phyloP scores from a whole-genome alignment of 2,329 filamentous ascomycete species.

The Aspergillus neoniger region DNA sequence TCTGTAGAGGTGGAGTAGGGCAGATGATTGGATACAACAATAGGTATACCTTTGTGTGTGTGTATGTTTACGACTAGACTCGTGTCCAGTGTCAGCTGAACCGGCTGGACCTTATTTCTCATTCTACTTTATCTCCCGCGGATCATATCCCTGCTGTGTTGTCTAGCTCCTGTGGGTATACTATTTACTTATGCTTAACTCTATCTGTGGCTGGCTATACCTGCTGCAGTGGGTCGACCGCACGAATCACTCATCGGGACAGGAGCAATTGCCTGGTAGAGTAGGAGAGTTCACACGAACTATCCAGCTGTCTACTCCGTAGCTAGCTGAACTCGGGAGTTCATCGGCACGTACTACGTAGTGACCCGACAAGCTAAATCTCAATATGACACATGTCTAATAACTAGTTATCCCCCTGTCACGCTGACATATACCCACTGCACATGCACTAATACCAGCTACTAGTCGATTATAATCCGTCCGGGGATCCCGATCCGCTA shows the following conservation, averaged over 20 bases:
- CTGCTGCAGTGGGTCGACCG: no score
- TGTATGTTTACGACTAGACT: slow-evolving; percentile 22
- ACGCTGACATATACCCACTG: neutral
- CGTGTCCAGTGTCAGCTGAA: neutral
- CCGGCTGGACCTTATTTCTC: neutral
- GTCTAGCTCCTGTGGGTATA: neutral
- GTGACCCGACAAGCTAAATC: neutral
- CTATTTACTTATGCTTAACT: neutral
- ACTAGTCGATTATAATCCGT: no score
- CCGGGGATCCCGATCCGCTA: no score
- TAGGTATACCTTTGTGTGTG: neutral
- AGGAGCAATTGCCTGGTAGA: neutral
- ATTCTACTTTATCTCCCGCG: neutral
- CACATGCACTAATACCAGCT: neutral
- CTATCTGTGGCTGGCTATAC: neutral
- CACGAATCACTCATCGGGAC: neutral
- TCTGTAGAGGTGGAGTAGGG: slow-evolving; percentile 55
- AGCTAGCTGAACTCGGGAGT: no score
- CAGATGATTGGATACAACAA: neutral
- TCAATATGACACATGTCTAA: neutral
- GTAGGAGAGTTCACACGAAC: neutral
- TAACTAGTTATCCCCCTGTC: neutral
- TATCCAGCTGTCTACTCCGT: neutral
- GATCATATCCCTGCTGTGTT: neutral
- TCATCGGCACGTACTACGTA: no score